A percentile compares a stretch with the other conserved stretches of the same genome.
These are phyloP conservation scores for Quambalaria eucalypti DNA, from an alignment of 1,284 basidiomycete species.

Conservation along the genomic window DNA sequence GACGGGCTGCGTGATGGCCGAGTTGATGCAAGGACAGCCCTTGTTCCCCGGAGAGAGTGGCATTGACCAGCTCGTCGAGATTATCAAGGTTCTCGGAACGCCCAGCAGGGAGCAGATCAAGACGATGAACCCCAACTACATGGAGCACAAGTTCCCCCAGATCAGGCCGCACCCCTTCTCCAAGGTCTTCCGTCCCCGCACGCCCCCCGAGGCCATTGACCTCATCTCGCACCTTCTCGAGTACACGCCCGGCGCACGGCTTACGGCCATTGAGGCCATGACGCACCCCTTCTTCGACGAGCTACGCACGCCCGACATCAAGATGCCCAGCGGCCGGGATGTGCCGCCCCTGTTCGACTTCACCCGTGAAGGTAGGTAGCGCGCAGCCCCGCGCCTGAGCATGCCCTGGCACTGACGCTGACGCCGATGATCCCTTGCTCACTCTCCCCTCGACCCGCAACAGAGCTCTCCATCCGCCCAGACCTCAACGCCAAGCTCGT, in stretches of 20 bases:
- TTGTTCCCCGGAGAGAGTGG: slow-evolving; percentile 98
- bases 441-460: too few relatives aligned
- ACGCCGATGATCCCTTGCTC: background rate
- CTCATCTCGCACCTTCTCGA: slow-evolving; percentile 88
- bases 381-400: slow-evolving; percentile 63
- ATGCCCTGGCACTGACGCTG: background rate
- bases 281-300: slow-evolving; percentile 94
- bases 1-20: slow-evolving; percentile 99
- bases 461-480: slow-evolving; percentile 90
- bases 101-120: slow-evolving; percentile 99
- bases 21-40: slow-evolving; percentile 96
- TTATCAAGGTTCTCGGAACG: slow-evolving; percentile 98
- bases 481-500: slow-evolving; percentile 86
- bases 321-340: slow-evolving; percentile 93
- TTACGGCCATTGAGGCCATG: slow-evolving; percentile 78
- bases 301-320: slow-evolving; percentile 64
- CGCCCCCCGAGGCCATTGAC: slow-evolving; percentile 89
- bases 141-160: slow-evolving; percentile 99
- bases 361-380: slow-evolving; percentile 85
- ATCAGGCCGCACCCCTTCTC: slow-evolving; percentile 67
- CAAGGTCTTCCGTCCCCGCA: slow-evolving; percentile 95
- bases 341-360: slow-evolving; percentile 93
- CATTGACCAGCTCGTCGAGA: slow-evolving; percentile 98
- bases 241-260: slow-evolving; percentile 85
- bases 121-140: slow-evolving; percentile 99